Percentiles rank a stretch among this genome's conserved stretches.
Evolutionary conservation across 1,139 yeast species (phyloP).

Genomic region (Blastobotrys illinoisensis): DNA sequence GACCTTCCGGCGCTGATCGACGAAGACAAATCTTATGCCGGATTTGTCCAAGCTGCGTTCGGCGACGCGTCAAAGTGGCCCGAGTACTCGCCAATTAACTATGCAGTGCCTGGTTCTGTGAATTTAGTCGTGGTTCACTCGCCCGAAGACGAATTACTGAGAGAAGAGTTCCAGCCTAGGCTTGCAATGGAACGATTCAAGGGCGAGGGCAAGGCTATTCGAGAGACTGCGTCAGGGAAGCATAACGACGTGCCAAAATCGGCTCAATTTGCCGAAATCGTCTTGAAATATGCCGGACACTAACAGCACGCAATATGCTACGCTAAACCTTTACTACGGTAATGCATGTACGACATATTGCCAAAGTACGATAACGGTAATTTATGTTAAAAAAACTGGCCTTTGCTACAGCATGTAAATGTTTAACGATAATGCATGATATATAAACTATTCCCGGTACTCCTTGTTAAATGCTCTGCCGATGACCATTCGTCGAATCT

Average conservation of each 20-base stretch:
- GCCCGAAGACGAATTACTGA: slow-evolving; percentile 34
- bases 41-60: slow-evolving; percentile 45
- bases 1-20: slow-evolving; percentile 37
- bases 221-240: slow-evolving; percentile 5
- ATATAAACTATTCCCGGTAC: slow-evolving; percentile 13
- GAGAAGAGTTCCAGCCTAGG: slow-evolving; percentile 29
- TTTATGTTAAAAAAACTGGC: no score
- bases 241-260: slow-evolving; percentile 11
- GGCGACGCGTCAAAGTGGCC: slow-evolving; percentile 30
- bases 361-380: no score
- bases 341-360: no score
- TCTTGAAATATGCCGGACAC: neutral
- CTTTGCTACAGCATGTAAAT: no score
- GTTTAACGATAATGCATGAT: neutral
- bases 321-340: no score
- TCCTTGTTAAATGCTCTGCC: slow-evolving; percentile 32
- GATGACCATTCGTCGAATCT: slow-evolving; percentile 31
- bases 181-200: slow-evolving; percentile 22
- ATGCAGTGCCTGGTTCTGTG: slow-evolving; percentile 9
- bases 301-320: no score
- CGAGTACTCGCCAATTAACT: slow-evolving; percentile 25
- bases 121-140: slow-evolving; percentile 33
- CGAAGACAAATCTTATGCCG: slow-evolving; percentile 43
- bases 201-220: neutral
- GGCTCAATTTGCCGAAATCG: slow-evolving; percentile 2